A percentile compares a stretch with the other conserved stretches of the same genome.
phyloP scores from a whole-genome alignment of 2,329 filamentous ascomycete genomes.

The Aspergillus melleus region DNA sequence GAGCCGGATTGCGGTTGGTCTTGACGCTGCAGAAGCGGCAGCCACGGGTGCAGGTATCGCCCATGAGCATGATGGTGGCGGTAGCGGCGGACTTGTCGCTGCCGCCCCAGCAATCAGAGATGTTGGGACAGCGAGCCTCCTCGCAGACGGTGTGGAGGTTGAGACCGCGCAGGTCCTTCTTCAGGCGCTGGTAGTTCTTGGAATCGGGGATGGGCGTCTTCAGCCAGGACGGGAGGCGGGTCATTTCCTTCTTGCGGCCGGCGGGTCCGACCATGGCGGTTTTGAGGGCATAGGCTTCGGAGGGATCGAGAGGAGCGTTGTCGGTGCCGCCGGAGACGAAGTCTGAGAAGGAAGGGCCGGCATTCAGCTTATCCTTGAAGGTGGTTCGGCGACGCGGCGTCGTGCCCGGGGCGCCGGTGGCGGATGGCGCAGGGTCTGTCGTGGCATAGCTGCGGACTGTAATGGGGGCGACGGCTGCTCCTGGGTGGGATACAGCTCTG shows the following conservation, averaged over 20 bases:
- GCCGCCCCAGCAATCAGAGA: conserved; percentile 97
- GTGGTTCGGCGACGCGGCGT: conserved; percentile 58
- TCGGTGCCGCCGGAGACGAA: conserved; percentile 55
- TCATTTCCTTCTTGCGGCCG: conserved; percentile 65
- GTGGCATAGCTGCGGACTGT: conserved; percentile 39
- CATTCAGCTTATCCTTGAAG: conserved; percentile 64
- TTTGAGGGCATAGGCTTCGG: conserved; percentile 60
- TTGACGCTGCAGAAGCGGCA: conserved; percentile 98
- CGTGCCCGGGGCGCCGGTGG: conserved; percentile 46
- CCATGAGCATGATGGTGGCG: conserved; percentile 99
- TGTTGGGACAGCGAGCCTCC: conserved; percentile 95
- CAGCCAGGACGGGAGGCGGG: conserved; percentile 85
- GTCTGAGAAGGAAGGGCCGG: conserved; percentile 64
- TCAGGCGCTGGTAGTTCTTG: conserved; percentile 91
- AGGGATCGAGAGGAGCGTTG: conserved; percentile 43
- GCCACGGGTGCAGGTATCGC: conserved; percentile 93
- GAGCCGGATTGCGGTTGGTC: conserved; percentile 72
- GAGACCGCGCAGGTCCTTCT: conserved; percentile 84
- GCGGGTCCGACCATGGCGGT: conserved; percentile 62
- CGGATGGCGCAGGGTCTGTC: conserved; percentile 35
- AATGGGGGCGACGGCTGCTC: conserved; percentile 16
- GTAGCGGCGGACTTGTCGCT: conserved; percentile 85
- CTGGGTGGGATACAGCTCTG: conserved; percentile 18
- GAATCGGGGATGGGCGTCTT: conserved; percentile 90
- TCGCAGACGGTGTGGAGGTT: conserved; percentile 95